Conservation (phyloP, 2,329 filamentous ascomycete species). For the Colletotrichum agaves region DNA sequence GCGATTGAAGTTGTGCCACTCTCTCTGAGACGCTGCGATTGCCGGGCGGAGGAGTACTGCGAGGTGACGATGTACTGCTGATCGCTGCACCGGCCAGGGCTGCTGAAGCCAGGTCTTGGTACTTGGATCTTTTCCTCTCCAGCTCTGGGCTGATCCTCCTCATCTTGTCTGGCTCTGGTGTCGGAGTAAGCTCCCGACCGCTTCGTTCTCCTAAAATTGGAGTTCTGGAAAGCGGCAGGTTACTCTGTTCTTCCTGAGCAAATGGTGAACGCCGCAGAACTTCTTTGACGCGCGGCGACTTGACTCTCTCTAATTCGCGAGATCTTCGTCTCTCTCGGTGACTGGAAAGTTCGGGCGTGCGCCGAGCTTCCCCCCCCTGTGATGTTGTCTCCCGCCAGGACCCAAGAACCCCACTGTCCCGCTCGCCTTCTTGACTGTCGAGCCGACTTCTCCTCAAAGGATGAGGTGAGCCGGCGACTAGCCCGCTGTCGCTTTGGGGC, state of each 20-base stretch:
- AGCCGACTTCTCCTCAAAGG: conserved; percentile 48
- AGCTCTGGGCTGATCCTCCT: conserved; percentile 39
- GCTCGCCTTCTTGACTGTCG: conserved; percentile 48
- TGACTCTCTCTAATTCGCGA: conserved; percentile 27
- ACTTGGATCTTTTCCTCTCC: conserved; percentile 41
- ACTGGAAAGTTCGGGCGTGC: conserved; percentile 32
- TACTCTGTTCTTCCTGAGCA: conserved; percentile 31
- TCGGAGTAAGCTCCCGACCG: conserved; percentile 47
- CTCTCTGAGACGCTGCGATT: conserved; percentile 53
- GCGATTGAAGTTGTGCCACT: conserved; percentile 38
- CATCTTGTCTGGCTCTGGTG: conserved; percentile 57
- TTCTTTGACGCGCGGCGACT: conserved; percentile 40
- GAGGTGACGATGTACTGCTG: conserved; percentile 38
- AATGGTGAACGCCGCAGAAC: conserved; percentile 40
- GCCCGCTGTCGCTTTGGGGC: conserved; percentile 61
- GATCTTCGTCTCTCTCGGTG: conserved; percentile 39
- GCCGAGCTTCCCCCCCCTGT: conserved; percentile 39
- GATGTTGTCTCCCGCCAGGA: conserved; percentile 54
- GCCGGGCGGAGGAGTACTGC: conserved; percentile 37
- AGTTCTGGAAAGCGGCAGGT: conserved; percentile 49
- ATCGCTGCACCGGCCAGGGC: conserved; percentile 42
- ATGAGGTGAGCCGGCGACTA: conserved; percentile 57
- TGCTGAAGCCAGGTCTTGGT: conserved; percentile 45
- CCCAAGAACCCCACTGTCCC: conserved; percentile 67
- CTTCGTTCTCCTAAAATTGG: conserved; percentile 54